Percentiles rank a stretch among this genome's conserved stretches.
Evolutionary conservation across 2,329 filamentous ascomycete genomes (phyloP).

Genomic region (Aureobasidium mangrovei): DNA sequence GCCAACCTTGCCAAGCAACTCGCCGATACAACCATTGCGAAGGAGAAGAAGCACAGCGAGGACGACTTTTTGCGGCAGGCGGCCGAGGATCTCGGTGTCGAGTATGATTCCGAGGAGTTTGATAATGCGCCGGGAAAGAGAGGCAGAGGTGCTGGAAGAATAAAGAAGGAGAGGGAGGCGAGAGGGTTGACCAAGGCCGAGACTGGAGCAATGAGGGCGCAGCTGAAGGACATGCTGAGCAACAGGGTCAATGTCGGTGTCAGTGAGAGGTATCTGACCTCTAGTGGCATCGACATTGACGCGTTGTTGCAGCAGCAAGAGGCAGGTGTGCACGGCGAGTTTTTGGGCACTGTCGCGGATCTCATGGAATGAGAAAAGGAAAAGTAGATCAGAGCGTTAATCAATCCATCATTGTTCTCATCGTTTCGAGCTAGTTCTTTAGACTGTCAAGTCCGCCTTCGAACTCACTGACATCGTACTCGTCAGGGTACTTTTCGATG

Average conservation of each 20-base stretch:
- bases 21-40: conserved; percentile 71
- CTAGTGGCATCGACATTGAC: conserved; percentile 74
- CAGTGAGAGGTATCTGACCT: conserved; percentile 75
- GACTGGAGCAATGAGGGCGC: conserved; percentile 57
- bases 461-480: conserved; percentile 75
- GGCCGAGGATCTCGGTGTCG: conserved; percentile 86
- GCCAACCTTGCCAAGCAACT: conserved; percentile 78
- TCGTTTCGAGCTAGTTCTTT: conserved; percentile 23
- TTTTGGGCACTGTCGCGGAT: conserved; percentile 50
- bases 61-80: conserved; percentile 76
- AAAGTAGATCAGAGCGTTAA: background rate
- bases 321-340: conserved; percentile 54
- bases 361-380: conserved; percentile 20
- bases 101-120: conserved; percentile 85
- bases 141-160: conserved; percentile 60
- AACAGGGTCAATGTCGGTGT: conserved; percentile 78
- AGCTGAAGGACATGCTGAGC: conserved; percentile 61
- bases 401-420: background rate
- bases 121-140: conserved; percentile 50
- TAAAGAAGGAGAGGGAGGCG: conserved; percentile 65
- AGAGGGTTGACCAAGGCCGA: conserved; percentile 63
- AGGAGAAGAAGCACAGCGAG: conserved; percentile 76
- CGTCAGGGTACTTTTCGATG: conserved; percentile 75
- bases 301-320: conserved; percentile 47
- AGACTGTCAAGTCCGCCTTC: conserved; percentile 64